phyloP scores from a whole-genome alignment of 1,284 basidiomycete genomes.

The Cutaneotrichosporon spelunceum region DNA sequence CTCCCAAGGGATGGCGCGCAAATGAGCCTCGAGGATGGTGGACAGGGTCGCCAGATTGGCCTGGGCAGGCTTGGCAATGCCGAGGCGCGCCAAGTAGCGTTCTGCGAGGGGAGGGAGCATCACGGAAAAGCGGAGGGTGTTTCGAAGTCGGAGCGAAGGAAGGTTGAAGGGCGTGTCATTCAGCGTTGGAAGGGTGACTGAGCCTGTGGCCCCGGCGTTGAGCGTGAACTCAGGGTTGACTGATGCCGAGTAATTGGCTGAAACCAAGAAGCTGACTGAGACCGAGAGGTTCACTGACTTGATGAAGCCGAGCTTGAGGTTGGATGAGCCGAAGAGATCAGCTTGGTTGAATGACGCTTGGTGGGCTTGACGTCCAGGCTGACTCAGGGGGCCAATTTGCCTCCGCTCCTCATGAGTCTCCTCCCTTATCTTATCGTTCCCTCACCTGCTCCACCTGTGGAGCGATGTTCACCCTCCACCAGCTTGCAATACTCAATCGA shows the following conservation, averaged over 20 bases:
- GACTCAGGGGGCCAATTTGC: neutral
- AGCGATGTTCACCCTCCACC: conserved; percentile 1
- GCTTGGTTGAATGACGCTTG: too few species aligned
- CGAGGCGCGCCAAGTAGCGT: conserved; percentile 17
- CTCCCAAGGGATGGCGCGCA: conserved; percentile 19
- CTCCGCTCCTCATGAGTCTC: neutral
- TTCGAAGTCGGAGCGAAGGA: neutral
- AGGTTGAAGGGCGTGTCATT: too few species aligned
- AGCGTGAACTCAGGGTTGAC: too few species aligned
- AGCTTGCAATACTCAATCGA: neutral
- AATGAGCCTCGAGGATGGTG: conserved; percentile 16
- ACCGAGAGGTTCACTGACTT: too few species aligned
- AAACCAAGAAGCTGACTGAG: too few species aligned
- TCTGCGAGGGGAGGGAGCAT: conserved; percentile 8
- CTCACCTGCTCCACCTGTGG: neutral
- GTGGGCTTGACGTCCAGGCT: too few species aligned
- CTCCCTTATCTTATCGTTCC: neutral
- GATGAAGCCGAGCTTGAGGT: too few species aligned
- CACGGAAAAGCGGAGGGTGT: too few species aligned
- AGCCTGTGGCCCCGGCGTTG: too few species aligned
- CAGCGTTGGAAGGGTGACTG: too few species aligned
- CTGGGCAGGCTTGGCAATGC: neutral
- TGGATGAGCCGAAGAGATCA: too few species aligned
- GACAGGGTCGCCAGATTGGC: conserved; percentile 11
- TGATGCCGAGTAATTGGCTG: too few species aligned